Base-by-base conservation (phyloP, 2,329 filamentous ascomycete genomes). In the Botryotinia globosa region DNA sequence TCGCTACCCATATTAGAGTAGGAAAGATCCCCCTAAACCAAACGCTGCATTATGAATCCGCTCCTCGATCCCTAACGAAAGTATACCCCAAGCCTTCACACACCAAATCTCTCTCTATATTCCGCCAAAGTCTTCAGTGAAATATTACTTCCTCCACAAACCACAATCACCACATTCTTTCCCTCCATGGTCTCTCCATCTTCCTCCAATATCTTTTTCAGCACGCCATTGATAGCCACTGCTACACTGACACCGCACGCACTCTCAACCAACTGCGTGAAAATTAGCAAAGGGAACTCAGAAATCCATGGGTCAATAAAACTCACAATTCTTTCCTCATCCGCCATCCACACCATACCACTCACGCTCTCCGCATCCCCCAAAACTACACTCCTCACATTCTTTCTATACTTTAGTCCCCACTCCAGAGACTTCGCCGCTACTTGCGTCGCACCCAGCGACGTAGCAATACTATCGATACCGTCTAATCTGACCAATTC, bases 241-340 rank as follows among this genome's bases (percentile, higher is more conserved):
- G 91, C 93, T 20, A 97, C 82, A 69, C 91, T 92, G 9, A 95
- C 94, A 0, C 94, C 94, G 80, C 95, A 98, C 0, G 94, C 90
- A 51, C 91, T 85, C 83, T 98, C 95, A 4, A 97, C 93, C 73
- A 97, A 39, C 64, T 66, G 4, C 9, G 18, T 39, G 6, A 5
- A 22, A 12, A 66, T 37, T 42, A 62, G 59, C 20, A n/a, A 42
- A 29, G 7, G 37, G 39, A n/a, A 29, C 25, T 2, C 29, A 12
- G 25, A n/a, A 22, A 12, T 29, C 2, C n/a, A 45, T 39, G 8
- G 37, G 37, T 20, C 2, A 18, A n/a, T 18, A 0, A 54, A 22
- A 29, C 64, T 29, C 22, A 66, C 64, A 72, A 95, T 83, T 39
- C 92, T 85, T 77, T 94, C 92, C 74, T 97, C 94, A 76, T 98